Conservation (phyloP, 371 early-diverging fungal species). For the Homolaphlyctis polyrhiza region DNA sequence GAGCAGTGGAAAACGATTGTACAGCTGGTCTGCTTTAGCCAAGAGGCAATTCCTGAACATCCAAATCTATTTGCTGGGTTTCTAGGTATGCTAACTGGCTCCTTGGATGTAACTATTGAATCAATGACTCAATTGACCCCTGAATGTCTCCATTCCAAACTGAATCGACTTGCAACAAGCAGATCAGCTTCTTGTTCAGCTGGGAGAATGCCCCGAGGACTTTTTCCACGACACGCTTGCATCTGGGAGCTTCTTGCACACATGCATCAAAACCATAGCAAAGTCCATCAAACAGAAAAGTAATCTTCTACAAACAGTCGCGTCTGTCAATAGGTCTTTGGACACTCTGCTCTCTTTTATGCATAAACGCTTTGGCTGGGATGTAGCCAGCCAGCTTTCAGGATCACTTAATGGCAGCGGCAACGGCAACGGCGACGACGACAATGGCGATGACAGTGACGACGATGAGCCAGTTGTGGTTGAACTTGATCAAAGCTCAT, state of each 20-base stretch:
- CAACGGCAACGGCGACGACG: not conserved
- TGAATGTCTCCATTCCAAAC: not conserved
- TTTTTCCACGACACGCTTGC: slow-evolving; percentile 73
- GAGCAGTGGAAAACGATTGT: slow-evolving; percentile 85
- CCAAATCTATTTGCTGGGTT: slow-evolving; percentile 51
- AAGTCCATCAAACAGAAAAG: not conserved
- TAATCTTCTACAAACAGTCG: slow-evolving; percentile 1
- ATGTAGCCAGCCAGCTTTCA: slow-evolving; percentile 10
- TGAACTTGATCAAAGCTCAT: too few species aligned
- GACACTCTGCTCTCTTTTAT: slow-evolving; percentile 14
- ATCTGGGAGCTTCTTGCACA: slow-evolving; percentile 62
- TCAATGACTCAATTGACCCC: not conserved
- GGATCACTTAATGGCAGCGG: not conserved
- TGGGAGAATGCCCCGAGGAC: slow-evolving; percentile 74
- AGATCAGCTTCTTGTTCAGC: slow-evolving; percentile 56
- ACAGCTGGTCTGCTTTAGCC: slow-evolving; percentile 61
- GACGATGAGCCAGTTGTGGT: too few species aligned
- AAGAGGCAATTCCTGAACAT: slow-evolving; percentile 41
- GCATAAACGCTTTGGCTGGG: slow-evolving; percentile 21
- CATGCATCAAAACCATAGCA: slow-evolving; percentile 13
- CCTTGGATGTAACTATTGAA: not conserved
- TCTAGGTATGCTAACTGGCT: slow-evolving; percentile 40
- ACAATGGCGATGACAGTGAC: not conserved
- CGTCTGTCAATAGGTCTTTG: not conserved
- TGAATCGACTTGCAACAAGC: too few species aligned